Base-by-base conservation (phyloP, 2,329 filamentous ascomycete species). In the Fusarium miscanthi region DNA sequence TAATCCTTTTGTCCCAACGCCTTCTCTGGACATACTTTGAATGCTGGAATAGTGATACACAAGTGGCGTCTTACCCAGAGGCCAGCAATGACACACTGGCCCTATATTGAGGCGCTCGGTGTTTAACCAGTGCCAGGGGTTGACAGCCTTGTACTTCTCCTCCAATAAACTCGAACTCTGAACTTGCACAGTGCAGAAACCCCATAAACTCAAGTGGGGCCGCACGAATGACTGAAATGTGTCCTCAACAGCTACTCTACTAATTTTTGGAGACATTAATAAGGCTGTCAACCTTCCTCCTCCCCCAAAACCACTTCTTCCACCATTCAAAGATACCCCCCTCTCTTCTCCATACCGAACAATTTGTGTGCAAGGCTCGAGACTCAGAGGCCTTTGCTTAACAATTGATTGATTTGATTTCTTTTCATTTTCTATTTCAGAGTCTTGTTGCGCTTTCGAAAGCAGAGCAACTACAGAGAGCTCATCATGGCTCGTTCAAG, bases 401-500 rank as follows among this genome's bases (percentile, higher is more conserved):
- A 52, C 56, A 35, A 70, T 72, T 63, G 66, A 76, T 69, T 75
- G 73, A 70, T 62, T 65, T 74, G 74, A 69, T 74, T 62, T 72
- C 74, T 60, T 77, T 70, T 74, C 54, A 54, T 72, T 66, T 69
- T 68, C 67, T 58, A 63, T 51, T 67, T 63, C 61, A 64, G 69
- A 76, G 65, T 62, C 70, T 72, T 64, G 59, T 73, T 73, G 65
- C 74, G 63, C 59, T 62, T 68, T 66, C 66, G 53, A 61, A 63
- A 63, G 63, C 38, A 66, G 46, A 73, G 68, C 73, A 76, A 66
- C 59, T 69, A 58, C 63, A 66, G 51, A 73, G 63, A 68, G 67
- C 72, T 74, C 78, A 80, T 78, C 76, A 88, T 88, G 86, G 85
- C 86, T 84, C 83, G 84, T 80, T 91, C 90, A 81, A 85, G 88